These are phyloP conservation scores for Metschnikowia lachancei DNA, from an alignment of 805 yeast species.

Conservation along the genomic window DNA sequence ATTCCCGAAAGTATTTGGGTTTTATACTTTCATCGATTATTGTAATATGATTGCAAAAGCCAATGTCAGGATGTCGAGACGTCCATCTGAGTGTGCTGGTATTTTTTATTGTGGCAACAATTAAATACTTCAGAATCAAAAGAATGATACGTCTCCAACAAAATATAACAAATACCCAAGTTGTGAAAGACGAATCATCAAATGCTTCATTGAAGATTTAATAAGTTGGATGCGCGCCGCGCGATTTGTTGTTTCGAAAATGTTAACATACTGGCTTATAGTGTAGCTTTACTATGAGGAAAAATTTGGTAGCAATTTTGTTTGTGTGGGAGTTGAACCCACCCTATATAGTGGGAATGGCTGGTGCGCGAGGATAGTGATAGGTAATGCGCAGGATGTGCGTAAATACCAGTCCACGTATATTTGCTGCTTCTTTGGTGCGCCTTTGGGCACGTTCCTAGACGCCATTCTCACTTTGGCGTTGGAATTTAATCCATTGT, in stretches of 20 bases:
- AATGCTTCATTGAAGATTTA: background rate
- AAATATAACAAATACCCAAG: background rate
- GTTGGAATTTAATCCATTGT: background rate
- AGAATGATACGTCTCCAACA: background rate
- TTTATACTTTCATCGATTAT: too few relatives aligned
- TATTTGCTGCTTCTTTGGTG: conserved; percentile 11
- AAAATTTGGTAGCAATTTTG: conserved; percentile 19
- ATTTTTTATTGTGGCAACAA: too few relatives aligned
- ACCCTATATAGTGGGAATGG: conserved; percentile 22
- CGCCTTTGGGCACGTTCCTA: conserved; percentile 4
- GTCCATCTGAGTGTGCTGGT: too few relatives aligned
- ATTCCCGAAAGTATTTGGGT: too few relatives aligned
- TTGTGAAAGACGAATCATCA: background rate
- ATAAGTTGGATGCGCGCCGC: conserved; percentile 16
- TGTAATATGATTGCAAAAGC: too few relatives aligned
- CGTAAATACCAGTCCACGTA: conserved; percentile 18
- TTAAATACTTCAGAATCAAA: background rate
- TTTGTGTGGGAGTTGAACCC: conserved; percentile 20
- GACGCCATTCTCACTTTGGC: background rate
- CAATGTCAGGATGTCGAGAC: background rate
- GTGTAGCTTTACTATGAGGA: conserved; percentile 19
- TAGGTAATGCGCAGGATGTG: conserved; percentile 18
- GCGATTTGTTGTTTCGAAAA: conserved; percentile 10
- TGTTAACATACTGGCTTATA: conserved; percentile 20
- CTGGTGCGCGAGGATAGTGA: conserved; percentile 20